A percentile compares a stretch with the other conserved stretches of the same genome.
phyloP scores from a whole-genome alignment of 129 eudicot genomes.

The Sambucus nigra region DNA sequence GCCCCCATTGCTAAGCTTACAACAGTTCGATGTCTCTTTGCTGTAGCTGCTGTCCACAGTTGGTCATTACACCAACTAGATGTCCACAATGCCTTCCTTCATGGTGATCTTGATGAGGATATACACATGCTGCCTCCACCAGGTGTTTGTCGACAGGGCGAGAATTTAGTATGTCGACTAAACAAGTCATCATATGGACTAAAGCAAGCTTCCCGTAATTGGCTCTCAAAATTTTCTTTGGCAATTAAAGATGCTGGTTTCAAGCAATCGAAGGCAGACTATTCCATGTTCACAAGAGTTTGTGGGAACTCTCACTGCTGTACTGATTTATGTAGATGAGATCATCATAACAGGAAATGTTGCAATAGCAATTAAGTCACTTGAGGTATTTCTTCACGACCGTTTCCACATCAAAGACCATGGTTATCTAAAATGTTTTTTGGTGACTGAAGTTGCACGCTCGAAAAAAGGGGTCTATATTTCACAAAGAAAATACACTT shows the following conservation, averaged over 20 bases:
- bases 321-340: not conserved
- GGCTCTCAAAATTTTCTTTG: not conserved
- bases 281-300: not conserved
- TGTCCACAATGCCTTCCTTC: not conserved
- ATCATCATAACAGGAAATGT: too few species aligned
- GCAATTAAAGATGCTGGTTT: not conserved
- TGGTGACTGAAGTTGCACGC: not conserved
- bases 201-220: too few species aligned
- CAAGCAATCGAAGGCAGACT: not conserved
- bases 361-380: not conserved
- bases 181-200: too few species aligned
- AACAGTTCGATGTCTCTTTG: too few species aligned
- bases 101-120: not conserved
- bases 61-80: not conserved
- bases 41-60: too few species aligned
- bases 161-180: not conserved
- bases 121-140: not conserved
- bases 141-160: not conserved
- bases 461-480: not conserved
- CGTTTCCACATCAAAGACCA: not conserved
- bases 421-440: not conserved
- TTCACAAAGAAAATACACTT: not conserved
- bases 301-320: not conserved
- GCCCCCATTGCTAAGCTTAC: not conserved
- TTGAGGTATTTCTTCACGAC: not conserved